phyloP scores from a whole-genome alignment of 305 asterid genomes.

The Fraxinus sp. region DNA sequence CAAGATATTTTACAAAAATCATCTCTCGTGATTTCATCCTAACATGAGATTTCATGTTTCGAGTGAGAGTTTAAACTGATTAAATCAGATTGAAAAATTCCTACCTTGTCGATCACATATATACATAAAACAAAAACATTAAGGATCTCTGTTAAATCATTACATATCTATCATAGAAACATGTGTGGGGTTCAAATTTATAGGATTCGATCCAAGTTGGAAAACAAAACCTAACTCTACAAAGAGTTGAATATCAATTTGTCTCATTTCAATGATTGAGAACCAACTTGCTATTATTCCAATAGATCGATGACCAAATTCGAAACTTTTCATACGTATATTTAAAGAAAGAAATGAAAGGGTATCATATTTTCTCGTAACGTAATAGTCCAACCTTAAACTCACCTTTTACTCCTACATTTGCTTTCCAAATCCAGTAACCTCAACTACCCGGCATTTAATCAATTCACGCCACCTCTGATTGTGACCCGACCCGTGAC shows the following conservation, averaged over 20 bases:
- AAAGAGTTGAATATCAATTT: background rate
- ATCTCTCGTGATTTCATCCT: background rate
- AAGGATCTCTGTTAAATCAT: too few species aligned
- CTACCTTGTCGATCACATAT: background rate
- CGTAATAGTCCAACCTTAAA: constrained; percentile 36
- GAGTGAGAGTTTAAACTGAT: background rate
- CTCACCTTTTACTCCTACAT: background rate
- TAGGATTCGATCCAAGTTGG: background rate
- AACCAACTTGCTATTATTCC: background rate
- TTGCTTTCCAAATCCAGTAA: constrained; percentile 35
- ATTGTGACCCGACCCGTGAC: background rate
- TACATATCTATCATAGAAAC: background rate
- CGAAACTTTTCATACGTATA: background rate
- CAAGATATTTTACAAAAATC: background rate
- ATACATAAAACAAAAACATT: background rate
- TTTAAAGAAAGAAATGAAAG: background rate
- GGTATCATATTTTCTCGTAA: background rate
- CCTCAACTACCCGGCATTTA: constrained; percentile 1
- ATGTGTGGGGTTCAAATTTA: background rate
- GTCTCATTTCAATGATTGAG: background rate
- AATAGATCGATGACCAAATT: background rate
- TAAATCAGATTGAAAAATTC: too few species aligned
- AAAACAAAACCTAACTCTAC: background rate
- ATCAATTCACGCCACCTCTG: constrained; percentile 4
- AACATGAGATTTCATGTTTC: background rate